Percentiles rank a stretch among this genome's conserved stretches.
Conservation (phyloP, 306 rosid species). For the Purshia tridentata region DNA sequence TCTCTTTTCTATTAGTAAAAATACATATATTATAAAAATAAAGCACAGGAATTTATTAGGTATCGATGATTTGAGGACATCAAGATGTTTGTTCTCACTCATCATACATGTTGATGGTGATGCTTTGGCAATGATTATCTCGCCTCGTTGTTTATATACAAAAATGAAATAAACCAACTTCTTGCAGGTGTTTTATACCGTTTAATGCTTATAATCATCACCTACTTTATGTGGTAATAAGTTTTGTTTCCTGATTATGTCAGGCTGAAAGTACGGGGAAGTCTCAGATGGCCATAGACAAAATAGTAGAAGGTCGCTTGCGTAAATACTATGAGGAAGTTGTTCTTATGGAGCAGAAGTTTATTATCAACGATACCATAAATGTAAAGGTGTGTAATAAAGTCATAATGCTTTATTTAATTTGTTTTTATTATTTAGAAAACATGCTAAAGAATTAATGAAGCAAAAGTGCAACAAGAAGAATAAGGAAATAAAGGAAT, state of each 20-base stretch:
- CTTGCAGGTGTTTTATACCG: background rate
- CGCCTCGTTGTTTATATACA: background rate
- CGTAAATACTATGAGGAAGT: conserved; percentile 91
- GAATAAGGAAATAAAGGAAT: background rate
- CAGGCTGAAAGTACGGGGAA: conserved; percentile 90
- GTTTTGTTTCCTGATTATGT: conserved; percentile 15
- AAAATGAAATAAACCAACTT: background rate
- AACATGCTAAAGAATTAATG: background rate
- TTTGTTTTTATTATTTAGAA: no score
- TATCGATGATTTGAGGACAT: conserved; percentile 2
- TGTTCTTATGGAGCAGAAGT: conserved; percentile 88
- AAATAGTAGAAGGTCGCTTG: conserved; percentile 92
- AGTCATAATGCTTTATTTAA: background rate
- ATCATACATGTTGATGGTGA: background rate
- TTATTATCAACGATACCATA: conserved; percentile 61
- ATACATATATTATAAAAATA: no score
- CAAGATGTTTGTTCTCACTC: background rate
- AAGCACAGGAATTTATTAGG: background rate
- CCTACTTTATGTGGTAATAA: background rate
- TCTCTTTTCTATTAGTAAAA: no score
- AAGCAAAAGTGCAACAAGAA: background rate
- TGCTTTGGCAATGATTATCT: background rate
- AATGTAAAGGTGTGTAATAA: conserved; percentile 57
- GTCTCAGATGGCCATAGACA: conserved; percentile 81
- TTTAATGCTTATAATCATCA: background rate